A percentile compares a stretch with the other conserved stretches of the same genome.
These are phyloP conservation scores for Torulaspora microellipsoides DNA, from an alignment of 805 yeast genomes.

Conservation along the genomic window DNA sequence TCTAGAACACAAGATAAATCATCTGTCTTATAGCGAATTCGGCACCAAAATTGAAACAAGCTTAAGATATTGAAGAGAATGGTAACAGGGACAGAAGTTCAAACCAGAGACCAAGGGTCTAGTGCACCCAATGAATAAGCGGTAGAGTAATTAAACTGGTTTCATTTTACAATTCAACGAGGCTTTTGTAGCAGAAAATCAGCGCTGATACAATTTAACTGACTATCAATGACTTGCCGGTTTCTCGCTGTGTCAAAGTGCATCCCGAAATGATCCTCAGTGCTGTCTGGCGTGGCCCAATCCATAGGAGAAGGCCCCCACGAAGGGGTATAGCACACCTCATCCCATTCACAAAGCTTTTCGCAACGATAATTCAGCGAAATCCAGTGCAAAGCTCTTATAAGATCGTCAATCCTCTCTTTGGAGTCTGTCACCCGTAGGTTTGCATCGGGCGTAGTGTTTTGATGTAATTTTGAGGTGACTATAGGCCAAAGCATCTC, in stretches of 20 bases:
- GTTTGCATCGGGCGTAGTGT: conserved; percentile 16
- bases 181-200: conserved; percentile 4
- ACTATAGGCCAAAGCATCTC: conserved; percentile 27
- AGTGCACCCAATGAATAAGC: too few species aligned
- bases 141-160: too few species aligned
- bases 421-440: conserved; percentile 14
- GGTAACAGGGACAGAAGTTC: too few species aligned
- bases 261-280: conserved; percentile 12
- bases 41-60: too few species aligned
- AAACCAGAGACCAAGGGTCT: too few species aligned
- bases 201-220: conserved; percentile 20
- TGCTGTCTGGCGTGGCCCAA: conserved; percentile 30
- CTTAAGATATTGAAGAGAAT: too few species aligned
- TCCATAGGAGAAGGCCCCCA: conserved; percentile 58
- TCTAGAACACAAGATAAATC: too few species aligned
- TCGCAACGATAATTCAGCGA: conserved; percentile 41
- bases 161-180: not conserved
- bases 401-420: conserved; percentile 15
- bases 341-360: conserved; percentile 41
- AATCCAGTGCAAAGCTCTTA: conserved; percentile 39
- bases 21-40: too few species aligned
- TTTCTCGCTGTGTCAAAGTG: conserved; percentile 18
- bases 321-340: conserved; percentile 52
- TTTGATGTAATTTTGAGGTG: conserved; percentile 6
- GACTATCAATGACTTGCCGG: conserved; percentile 19